Evolutionary conservation across 768 basidiomycete species (phyloP).

Genomic region (Leccinum ochraceum): DNA sequence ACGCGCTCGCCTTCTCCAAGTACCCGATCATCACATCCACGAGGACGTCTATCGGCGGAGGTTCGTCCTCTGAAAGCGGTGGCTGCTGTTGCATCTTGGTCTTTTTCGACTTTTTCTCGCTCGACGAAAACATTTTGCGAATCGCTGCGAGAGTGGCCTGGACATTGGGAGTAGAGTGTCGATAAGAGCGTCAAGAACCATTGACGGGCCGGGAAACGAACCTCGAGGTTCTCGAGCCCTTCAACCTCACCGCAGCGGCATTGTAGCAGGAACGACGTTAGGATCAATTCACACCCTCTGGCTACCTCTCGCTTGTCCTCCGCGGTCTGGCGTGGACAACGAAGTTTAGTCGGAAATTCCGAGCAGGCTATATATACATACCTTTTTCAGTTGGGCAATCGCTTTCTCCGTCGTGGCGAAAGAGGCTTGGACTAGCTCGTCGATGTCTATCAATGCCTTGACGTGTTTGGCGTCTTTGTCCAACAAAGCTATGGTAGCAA

Average conservation of each 20-base stretch:
- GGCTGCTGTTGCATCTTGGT: conserved; percentile 17
- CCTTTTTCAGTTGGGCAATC: conserved; percentile 46
- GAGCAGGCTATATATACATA: conserved; percentile 22
- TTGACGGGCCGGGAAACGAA: conserved; percentile 26
- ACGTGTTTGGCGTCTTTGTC: conserved; percentile 74
- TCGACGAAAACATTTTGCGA: conserved; percentile 49
- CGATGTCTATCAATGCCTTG: conserved; percentile 47
- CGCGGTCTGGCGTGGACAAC: conserved; percentile 7
- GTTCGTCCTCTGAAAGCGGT: conserved; percentile 28
- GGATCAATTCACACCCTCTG: conserved; percentile 68
- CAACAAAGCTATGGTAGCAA: conserved; percentile 54
- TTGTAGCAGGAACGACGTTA: conserved; percentile 69
- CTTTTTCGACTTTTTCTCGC: conserved; percentile 43
- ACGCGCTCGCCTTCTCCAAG: conserved; percentile 80
- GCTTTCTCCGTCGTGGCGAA: conserved; percentile 46
- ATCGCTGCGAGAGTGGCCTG: conserved; percentile 66
- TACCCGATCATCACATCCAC: conserved; percentile 91
- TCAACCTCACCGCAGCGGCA: conserved; percentile 67
- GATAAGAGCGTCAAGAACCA: conserved; percentile 1
- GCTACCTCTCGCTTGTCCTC: conserved; percentile 34
- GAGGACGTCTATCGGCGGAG: conserved; percentile 77
- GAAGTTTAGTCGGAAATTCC: background rate
- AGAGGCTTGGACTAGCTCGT: conserved; percentile 54
- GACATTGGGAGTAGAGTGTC: background rate
- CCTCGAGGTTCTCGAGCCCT: conserved; percentile 66